phyloP scores from a whole-genome alignment of 352 stramenopile genomes.

The Phytophthora rubi region DNA sequence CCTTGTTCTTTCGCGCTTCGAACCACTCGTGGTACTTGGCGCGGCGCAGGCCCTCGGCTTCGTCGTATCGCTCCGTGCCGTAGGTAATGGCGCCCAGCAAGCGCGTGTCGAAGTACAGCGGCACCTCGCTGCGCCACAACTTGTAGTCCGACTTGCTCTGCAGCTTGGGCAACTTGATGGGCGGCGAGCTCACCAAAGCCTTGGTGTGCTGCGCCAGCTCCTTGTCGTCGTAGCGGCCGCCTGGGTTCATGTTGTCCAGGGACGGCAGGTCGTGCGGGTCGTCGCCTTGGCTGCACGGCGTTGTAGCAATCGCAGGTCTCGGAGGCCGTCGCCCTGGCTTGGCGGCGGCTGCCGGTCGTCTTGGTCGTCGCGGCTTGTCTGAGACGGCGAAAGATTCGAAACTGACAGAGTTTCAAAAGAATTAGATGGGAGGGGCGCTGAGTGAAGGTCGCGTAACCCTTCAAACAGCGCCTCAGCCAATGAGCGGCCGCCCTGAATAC shows the following conservation, averaged over 20 bases:
- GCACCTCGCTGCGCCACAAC: constrained; percentile 2
- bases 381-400: not conserved
- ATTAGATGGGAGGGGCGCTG: not conserved
- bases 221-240: constrained; percentile 3
- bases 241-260: not conserved
- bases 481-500: not conserved
- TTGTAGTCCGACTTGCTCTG: not conserved
- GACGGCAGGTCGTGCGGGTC: not conserved
- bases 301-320: not conserved
- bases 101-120: constrained; percentile 3
- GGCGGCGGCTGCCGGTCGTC: not conserved
- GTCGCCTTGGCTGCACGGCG: no score
- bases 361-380: not conserved
- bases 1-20: constrained; percentile 5
- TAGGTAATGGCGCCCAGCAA: constrained; percentile 10
- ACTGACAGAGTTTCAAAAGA: not conserved
- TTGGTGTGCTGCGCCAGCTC: not conserved
- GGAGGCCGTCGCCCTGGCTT: not conserved
- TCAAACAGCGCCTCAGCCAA: not conserved
- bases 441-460: not conserved
- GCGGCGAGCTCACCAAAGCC: not conserved
- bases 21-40: constrained; percentile 9
- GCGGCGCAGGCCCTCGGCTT: not conserved
- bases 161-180: constrained; percentile 1
- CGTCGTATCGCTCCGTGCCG: not conserved